Conservation (phyloP, 1,139 yeast species). For the Blastobotrys persicus region DNA sequence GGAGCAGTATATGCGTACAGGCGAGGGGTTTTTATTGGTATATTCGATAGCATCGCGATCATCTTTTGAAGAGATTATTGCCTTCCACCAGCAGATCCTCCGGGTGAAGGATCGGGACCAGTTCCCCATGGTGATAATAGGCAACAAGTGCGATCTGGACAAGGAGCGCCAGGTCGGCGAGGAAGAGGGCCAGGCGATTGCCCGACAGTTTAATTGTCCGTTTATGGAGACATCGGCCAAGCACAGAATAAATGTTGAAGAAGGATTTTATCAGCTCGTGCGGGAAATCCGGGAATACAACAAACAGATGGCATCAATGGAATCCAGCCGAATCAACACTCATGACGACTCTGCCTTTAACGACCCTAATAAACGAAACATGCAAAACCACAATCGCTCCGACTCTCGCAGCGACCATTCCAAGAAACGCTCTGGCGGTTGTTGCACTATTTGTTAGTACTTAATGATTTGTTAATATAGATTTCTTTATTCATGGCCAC, state of each 20-base stretch:
- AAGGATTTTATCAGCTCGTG: slow-evolving; percentile 77
- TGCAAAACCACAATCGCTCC: background rate
- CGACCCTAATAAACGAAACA: background rate
- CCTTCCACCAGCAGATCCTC: slow-evolving; percentile 83
- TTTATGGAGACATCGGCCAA: slow-evolving; percentile 94
- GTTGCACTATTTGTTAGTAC: slow-evolving; percentile 6
- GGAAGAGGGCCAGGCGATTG: slow-evolving; percentile 77
- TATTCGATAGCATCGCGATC: slow-evolving; percentile 86
- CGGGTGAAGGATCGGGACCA: slow-evolving; percentile 66
- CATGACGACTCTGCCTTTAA: background rate
- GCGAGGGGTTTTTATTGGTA: slow-evolving; percentile 87
- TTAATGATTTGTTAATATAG: too few species aligned
- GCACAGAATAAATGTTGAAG: slow-evolving; percentile 90
- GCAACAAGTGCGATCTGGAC: slow-evolving; percentile 34
- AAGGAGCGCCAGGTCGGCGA: slow-evolving; percentile 54
- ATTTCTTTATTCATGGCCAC: too few species aligned
- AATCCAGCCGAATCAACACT: background rate
- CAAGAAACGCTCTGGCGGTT: slow-evolving; percentile 4
- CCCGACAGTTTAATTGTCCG: slow-evolving; percentile 67
- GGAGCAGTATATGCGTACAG: slow-evolving; percentile 88
- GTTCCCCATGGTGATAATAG: slow-evolving; percentile 41
- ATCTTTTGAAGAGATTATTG: slow-evolving; percentile 76
- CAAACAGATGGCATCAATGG: slow-evolving; percentile 9
- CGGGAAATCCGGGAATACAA: slow-evolving; percentile 55
- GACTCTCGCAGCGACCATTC: background rate